A percentile compares a stretch with the other conserved stretches of the same genome.
phyloP scores from a whole-genome alignment of 2,329 filamentous ascomycete species.

The Meredithiella fracta region DNA sequence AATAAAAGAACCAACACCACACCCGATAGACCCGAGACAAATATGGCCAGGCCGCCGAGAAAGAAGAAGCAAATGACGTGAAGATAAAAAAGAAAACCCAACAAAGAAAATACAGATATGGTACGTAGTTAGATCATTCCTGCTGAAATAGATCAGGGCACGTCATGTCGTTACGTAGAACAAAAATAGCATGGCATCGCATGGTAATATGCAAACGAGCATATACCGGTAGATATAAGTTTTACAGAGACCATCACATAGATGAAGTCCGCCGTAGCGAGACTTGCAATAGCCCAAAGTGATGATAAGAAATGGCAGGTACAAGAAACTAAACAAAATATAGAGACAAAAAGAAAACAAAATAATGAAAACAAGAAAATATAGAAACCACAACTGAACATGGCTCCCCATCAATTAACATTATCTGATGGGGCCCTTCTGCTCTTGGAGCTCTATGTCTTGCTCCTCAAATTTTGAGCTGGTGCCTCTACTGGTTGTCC shows the following conservation, averaged over 20 bases:
- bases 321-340: background rate
- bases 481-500: background rate
- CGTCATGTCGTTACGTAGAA: constrained; percentile 3
- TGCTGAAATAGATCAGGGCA: background rate
- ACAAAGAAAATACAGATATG: constrained; percentile 1
- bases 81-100: constrained; percentile 3
- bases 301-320: constrained; percentile 1
- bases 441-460: constrained; percentile 35
- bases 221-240: background rate
- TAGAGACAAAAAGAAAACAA: constrained; percentile 8
- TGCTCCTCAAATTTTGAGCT: constrained; percentile 19
- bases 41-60: background rate
- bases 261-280: background rate
- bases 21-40: background rate
- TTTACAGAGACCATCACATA: background rate
- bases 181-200: background rate
- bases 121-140: background rate
- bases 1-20: constrained; percentile 1
- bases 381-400: background rate
- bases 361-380: constrained; percentile 8
- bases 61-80: background rate
- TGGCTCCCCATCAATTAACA: background rate
- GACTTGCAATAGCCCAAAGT: background rate
- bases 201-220: background rate
- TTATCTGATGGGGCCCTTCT: constrained; percentile 22